A percentile compares a stretch with the other conserved stretches of the same genome.
Evolutionary conservation across 1,284 basidiomycete genomes (phyloP).

Genomic region (Ganoderma lingzhi): DNA sequence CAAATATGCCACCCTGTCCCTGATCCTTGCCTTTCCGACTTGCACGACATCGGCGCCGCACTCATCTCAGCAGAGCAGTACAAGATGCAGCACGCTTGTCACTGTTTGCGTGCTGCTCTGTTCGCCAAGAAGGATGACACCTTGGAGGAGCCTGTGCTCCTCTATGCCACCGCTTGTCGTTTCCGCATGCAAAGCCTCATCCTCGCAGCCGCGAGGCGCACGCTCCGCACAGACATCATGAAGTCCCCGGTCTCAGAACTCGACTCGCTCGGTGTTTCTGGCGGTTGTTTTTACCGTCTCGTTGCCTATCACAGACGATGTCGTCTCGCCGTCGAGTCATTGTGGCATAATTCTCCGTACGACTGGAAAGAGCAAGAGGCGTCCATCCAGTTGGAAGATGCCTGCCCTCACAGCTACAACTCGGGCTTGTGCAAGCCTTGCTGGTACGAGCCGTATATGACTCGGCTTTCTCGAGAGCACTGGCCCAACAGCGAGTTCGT

Average conservation of each 20-base stretch:
- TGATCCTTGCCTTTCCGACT: slow-evolving; percentile 19
- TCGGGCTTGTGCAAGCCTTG: slow-evolving; percentile 9
- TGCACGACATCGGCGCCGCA: slow-evolving; percentile 37
- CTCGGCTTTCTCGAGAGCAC: slow-evolving; percentile 3
- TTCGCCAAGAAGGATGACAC: neutral
- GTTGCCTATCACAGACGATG: slow-evolving; percentile 26
- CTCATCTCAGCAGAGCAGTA: slow-evolving; percentile 46
- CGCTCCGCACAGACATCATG: slow-evolving; percentile 12
- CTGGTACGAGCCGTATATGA: slow-evolving; percentile 18
- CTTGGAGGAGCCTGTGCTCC: slow-evolving; percentile 14
- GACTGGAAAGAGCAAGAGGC: slow-evolving; percentile 19
- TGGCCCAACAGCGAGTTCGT: slow-evolving; percentile 18
- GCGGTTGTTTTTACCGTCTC: slow-evolving; percentile 28
- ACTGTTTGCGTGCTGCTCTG: slow-evolving; percentile 11
- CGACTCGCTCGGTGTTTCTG: slow-evolving; percentile 19
- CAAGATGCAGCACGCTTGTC: slow-evolving; percentile 39
- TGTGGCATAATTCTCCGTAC: slow-evolving; percentile 4
- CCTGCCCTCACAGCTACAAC: slow-evolving; percentile 5
- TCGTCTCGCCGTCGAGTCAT: slow-evolving; percentile 8
- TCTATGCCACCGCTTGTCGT: slow-evolving; percentile 22
- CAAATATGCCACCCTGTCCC: slow-evolving; percentile 35
- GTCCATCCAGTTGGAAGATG: slow-evolving; percentile 7
- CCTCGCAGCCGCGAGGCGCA: slow-evolving; percentile 14
- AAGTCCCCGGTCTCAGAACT: slow-evolving; percentile 9
- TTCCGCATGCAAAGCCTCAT: slow-evolving; percentile 19